Base-by-base conservation (phyloP, 495 filamentous ascomycete species). In the Neurospora hispaniola region DNA sequence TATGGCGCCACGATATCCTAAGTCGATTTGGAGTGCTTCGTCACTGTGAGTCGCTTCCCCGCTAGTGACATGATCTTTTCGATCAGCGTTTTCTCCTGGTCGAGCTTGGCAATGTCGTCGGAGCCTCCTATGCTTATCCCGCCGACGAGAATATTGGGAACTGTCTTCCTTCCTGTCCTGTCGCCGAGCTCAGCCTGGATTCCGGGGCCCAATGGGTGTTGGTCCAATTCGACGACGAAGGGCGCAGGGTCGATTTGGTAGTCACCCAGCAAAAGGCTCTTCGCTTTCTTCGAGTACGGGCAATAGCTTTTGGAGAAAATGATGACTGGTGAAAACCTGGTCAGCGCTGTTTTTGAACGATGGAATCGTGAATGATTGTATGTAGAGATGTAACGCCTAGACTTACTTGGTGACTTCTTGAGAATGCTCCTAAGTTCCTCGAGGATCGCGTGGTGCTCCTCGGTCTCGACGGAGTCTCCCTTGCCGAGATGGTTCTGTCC, bases 221-320 rank as follows among this genome's bases (percentile, higher is more conserved):
- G 81, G 79, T 99, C 93, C 11, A 99, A 87, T 84, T 99, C 96
- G 23, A 99, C 94, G 35, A 99, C 92, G 78, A 90, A 91, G 0
- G 96, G 96, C 59, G 87, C 79, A 0, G 96, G 96, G 3, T 89
- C 85, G 78, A 98, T 97, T 41, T 84, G 84, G 83, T 98, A 98
- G 74, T 90, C 88, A 5, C 92, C 88, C 38, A 97, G 85, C 39
- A 98, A 88, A 73, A 98, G 89, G 10, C 81, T 81, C 81, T 99
- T 99, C 16, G 95, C 96, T 75, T 86, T 88, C 73, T 86, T 88
- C 62, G 94, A 97, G 84, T 88, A 90, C 0, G 91, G 93, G 81
- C 96, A 99, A 82, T 93, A 97, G 2, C 91, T 89, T 81, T 98
- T 98, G 71, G 93, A 97, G 84, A 98, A 98, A 70, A 99, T 93